phyloP scores from a whole-genome alignment of 2,329 filamentous ascomycete genomes.

The Fusarium nanum region DNA sequence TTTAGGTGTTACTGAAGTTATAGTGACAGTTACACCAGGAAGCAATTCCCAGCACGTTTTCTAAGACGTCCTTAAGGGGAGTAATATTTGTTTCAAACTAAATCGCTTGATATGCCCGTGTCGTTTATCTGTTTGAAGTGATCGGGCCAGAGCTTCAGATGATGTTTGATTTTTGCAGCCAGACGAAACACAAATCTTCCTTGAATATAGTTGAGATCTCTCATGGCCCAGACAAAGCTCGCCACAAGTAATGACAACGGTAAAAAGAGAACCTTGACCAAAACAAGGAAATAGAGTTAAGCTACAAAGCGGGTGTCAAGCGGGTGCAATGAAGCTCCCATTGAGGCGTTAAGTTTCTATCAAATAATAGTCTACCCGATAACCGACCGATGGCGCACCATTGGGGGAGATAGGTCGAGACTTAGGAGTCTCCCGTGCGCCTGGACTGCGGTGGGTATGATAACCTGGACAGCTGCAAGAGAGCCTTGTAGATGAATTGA shows the following conservation, averaged over 20 bases:
- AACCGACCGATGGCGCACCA: background rate
- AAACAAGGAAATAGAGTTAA: background rate
- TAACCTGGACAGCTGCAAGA: background rate
- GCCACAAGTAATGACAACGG: background rate
- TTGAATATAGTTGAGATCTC: background rate
- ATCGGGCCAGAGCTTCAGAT: background rate
- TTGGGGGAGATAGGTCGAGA: background rate
- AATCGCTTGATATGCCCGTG: rapidly evolving
- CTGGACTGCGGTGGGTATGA: conserved; percentile 1
- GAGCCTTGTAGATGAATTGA: conserved; percentile 10
- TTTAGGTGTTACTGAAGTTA: background rate
- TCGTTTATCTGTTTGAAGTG: background rate
- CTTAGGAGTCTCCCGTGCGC: background rate
- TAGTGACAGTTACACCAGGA: background rate
- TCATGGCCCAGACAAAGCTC: background rate
- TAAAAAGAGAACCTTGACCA: background rate
- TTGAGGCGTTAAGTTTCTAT: conserved; percentile 5
- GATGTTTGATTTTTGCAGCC: background rate
- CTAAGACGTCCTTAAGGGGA: background rate
- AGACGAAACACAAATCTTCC: background rate
- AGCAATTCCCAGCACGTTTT: background rate
- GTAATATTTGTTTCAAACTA: background rate
- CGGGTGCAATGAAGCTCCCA: conserved; percentile 2
- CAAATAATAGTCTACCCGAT: background rate
- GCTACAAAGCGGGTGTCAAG: conserved; percentile 1